Conservation (phyloP, 2,329 filamentous ascomycete species). For the Fusarium sp. region DNA sequence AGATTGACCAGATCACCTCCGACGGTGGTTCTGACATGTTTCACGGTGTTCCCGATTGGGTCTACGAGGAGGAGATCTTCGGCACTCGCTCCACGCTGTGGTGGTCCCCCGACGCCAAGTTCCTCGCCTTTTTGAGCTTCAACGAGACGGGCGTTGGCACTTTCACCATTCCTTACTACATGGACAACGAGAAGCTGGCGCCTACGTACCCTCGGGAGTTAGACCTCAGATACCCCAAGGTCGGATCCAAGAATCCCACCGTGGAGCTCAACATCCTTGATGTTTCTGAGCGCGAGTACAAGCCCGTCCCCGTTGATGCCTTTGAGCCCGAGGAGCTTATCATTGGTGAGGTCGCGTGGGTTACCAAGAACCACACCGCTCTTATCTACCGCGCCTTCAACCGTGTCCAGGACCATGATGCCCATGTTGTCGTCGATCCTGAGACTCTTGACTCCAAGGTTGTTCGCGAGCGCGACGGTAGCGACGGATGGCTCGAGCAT, state of each 20-base stretch:
- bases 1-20: conserved; percentile 68
- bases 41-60: conserved; percentile 79
- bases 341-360: conserved; percentile 76
- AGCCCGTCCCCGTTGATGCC: conserved; percentile 65
- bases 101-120: conserved; percentile 92
- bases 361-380: conserved; percentile 71
- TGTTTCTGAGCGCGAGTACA: conserved; percentile 61
- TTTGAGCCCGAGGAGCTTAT: conserved; percentile 73
- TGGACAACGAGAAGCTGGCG: conserved; percentile 68
- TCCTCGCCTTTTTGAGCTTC: conserved; percentile 88
- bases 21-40: conserved; percentile 73
- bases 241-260: conserved; percentile 75
- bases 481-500: conserved; percentile 73
- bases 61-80: conserved; percentile 79
- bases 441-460: conserved; percentile 59
- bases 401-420: conserved; percentile 75
- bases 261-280: conserved; percentile 71
- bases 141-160: conserved; percentile 80
- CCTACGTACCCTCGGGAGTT: conserved; percentile 73
- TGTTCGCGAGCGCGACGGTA: conserved; percentile 69
- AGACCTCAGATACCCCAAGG: conserved; percentile 76
- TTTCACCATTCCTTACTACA: conserved; percentile 76
- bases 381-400: conserved; percentile 76
- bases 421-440: conserved; percentile 71
- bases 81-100: conserved; percentile 82